phyloP scores from a whole-genome alignment of 306 rosid genomes.

The Parietaria judaica region DNA sequence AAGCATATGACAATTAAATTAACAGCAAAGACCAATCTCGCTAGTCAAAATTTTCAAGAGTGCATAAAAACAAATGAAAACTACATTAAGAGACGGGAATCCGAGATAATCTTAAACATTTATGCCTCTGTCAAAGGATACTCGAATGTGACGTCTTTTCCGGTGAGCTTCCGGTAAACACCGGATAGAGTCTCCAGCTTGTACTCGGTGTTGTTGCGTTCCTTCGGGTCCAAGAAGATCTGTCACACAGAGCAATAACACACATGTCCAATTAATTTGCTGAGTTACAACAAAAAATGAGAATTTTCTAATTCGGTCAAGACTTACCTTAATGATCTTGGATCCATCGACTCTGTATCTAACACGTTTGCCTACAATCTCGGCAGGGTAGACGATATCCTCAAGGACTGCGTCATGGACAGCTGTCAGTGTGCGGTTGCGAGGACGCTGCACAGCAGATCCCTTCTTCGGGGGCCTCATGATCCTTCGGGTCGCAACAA shows the following conservation, averaged over 20 bases:
- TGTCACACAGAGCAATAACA: neutral
- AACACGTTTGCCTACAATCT: conserved; percentile 62
- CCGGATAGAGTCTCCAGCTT: conserved; percentile 50
- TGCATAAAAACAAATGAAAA: conserved; percentile 11
- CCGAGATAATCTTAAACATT: neutral
- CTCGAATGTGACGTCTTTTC: conserved; percentile 49
- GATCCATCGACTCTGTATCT: conserved; percentile 64
- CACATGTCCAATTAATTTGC: neutral
- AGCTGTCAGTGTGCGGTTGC: conserved; percentile 61
- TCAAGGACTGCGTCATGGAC: conserved; percentile 68
- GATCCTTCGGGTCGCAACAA: conserved; percentile 63
- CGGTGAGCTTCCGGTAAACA: conserved; percentile 54
- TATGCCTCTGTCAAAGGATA: conserved; percentile 41
- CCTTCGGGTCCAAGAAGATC: conserved; percentile 59
- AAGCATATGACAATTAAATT: neutral
- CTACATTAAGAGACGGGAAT: neutral
- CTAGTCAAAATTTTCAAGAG: conserved; percentile 16
- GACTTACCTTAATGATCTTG: conserved; percentile 47
- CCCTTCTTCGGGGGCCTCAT: conserved; percentile 76
- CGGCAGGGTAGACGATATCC: conserved; percentile 66
- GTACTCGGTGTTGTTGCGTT: conserved; percentile 57
- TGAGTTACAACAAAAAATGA: neutral
- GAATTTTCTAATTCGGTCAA: neutral
- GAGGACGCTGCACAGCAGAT: conserved; percentile 60
- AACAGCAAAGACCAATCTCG: conserved; percentile 10